Evolutionary conservation across 805 yeast genomes (phyloP), one percentile per base, ranked within the genome.

Genomic region (Wickerhamiella shivajii): DNA sequence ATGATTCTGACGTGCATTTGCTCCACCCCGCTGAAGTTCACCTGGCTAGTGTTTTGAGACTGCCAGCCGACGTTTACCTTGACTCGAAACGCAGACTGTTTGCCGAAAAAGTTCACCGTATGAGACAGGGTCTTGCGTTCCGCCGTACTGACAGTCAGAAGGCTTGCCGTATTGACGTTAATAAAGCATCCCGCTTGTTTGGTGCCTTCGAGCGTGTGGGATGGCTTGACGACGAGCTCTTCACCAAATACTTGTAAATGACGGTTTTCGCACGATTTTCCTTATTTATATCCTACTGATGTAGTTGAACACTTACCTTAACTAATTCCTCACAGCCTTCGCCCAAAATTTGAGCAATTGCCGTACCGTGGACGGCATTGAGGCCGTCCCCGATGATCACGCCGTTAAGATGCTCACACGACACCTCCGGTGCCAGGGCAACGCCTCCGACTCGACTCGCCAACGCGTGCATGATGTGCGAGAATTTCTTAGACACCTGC

Each of bases 61-160:
- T 87, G 44, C 94, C 96, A 7, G 77, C 84, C 38, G 78, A 75
- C 40, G 72, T 85, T 22, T 87, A 85, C 54, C 63, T 56, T 28
- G 79, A 73, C 45, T 74, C 83, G 12, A 78, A 78, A 58, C 72
- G 84, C 56, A 68, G 97, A 43, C 64, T 87, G 18, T 90, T 87
- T 57, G 71, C 74, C 38, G 97, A 87, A 54, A 87, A 84, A 60
- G 90, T 85, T 20, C 72, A 71, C 44, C 69, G 94, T 33, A 56
- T 74, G 46, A 71, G 70, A 45, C 60, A 63, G 32, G 76, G 75
- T 18, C 62, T 74, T 50, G 87, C 90, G 18, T 87, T 87, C 59
- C 74, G 95, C 59, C 75, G 96, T 59, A 90, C 97, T 0, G 98
- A 87, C 57, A 93, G 96, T 6, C 97, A 87, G 58, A 90, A 90